A percentile compares a stretch with the other conserved stretches of the same genome.
These are phyloP conservation scores for Tephrocybe sp. DNA, from an alignment of 768 basidiomycete genomes.

Conservation along the genomic window DNA sequence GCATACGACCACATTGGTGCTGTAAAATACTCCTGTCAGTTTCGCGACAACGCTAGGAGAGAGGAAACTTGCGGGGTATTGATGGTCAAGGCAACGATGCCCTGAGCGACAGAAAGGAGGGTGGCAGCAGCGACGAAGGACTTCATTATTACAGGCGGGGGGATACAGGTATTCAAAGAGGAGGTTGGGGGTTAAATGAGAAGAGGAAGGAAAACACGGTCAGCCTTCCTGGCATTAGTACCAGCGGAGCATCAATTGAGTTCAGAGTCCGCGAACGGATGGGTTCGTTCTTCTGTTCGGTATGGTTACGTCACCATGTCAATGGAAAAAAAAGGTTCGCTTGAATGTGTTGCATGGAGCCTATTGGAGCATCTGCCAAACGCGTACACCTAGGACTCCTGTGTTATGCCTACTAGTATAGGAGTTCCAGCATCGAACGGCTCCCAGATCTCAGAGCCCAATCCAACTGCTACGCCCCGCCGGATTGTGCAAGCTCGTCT, in stretches of 20 bases:
- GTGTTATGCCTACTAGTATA: not conserved
- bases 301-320: not conserved
- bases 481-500: conserved; percentile 91
- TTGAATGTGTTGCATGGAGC: not conserved
- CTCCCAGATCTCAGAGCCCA: conserved; percentile 48
- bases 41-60: not conserved
- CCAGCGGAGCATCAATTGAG: conserved; percentile 18
- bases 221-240: conserved; percentile 6
- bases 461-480: conserved; percentile 93
- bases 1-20: conserved; percentile 45
- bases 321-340: not conserved
- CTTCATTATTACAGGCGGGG: conserved; percentile 34
- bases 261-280: conserved; percentile 19
- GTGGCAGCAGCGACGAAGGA: conserved; percentile 33
- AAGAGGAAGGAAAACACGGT: conserved; percentile 5
- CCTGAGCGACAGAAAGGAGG: conserved; percentile 37
- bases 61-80: conserved; percentile 56
- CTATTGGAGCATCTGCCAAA: not conserved
- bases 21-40: conserved; percentile 17
- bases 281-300: not conserved
- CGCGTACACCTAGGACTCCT: not conserved
- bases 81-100: conserved; percentile 47
- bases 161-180: conserved; percentile 10
- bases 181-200: conserved; percentile 5
- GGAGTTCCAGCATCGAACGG: not conserved